Conservation (phyloP, 148 eudicot species). For the Cornus kousa region DNA sequence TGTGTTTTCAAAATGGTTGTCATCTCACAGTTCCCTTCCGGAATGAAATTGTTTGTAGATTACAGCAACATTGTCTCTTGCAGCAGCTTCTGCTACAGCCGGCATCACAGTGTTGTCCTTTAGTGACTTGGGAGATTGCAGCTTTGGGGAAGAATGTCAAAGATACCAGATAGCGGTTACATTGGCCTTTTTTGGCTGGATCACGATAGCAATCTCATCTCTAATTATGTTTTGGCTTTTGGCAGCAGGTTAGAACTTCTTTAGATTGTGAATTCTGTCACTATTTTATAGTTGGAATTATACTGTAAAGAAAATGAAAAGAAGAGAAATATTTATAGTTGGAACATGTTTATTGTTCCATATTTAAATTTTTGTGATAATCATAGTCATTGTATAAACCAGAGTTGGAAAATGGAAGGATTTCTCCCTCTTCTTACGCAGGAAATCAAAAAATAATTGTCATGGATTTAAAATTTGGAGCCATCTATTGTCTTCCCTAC, state of each 20-base stretch:
- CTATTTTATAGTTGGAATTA: background rate
- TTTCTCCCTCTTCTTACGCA: too few species aligned
- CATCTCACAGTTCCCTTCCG: too few species aligned
- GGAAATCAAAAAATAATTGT: too few species aligned
- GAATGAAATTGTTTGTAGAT: constrained; percentile 34
- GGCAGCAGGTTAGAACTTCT: constrained; percentile 51
- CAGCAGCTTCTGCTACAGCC: constrained; percentile 73
- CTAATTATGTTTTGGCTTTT: constrained; percentile 76
- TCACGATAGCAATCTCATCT: constrained; percentile 49
- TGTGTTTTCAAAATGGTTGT: too few species aligned
- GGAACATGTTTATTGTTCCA: background rate
- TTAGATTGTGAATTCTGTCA: background rate
- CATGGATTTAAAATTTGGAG: too few species aligned
- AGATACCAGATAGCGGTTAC: constrained; percentile 60
- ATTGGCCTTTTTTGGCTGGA: constrained; percentile 72
- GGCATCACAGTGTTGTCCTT: constrained; percentile 59
- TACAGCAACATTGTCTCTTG: constrained; percentile 66
- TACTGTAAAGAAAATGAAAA: background rate
- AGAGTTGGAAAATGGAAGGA: background rate
- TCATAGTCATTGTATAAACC: background rate
- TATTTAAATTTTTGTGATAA: background rate
- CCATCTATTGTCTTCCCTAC: too few species aligned
- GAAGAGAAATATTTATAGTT: background rate
- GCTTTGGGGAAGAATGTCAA: constrained; percentile 40
- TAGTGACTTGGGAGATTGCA: constrained; percentile 47